Evolutionary conservation across 257 asterid species (phyloP).

Genomic region (Cynanchum wilfordii): DNA sequence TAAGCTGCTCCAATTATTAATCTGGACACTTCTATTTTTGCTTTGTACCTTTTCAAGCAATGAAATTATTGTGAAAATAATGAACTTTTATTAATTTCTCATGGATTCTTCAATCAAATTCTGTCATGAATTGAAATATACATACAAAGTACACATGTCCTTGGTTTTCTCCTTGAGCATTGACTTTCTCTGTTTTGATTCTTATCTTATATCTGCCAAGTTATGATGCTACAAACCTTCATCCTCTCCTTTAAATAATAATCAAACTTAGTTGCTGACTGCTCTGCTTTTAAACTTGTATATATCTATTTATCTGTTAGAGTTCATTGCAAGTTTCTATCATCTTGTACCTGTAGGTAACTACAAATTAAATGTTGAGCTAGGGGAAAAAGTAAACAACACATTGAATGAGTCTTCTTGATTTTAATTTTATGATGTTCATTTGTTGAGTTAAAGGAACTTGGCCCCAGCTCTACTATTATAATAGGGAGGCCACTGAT

Average conservation of each 20-base stretch:
- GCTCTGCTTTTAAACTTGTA: neutral
- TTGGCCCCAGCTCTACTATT: neutral
- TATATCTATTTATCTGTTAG: neutral
- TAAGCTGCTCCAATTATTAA: neutral
- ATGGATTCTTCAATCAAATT: neutral
- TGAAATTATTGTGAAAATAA: neutral
- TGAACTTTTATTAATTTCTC: neutral
- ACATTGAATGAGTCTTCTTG: neutral
- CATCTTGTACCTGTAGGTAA: neutral
- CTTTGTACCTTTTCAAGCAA: neutral
- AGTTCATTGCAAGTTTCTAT: neutral
- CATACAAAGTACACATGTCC: neutral
- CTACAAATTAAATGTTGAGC: neutral
- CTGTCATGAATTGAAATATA: neutral
- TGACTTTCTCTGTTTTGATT: neutral
- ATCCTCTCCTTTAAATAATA: neutral
- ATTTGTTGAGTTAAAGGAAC: neutral
- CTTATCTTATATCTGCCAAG: neutral
- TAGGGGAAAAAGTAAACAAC: neutral
- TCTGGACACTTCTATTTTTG: neutral
- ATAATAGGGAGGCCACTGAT: neutral
- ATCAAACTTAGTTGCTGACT: neutral
- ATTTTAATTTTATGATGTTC: conserved; percentile 1
- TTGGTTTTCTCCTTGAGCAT: neutral
- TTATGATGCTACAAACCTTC: neutral